Evolutionary conservation across 257 asterid species (phyloP).

Genomic region (Solanum paucissectum): DNA sequence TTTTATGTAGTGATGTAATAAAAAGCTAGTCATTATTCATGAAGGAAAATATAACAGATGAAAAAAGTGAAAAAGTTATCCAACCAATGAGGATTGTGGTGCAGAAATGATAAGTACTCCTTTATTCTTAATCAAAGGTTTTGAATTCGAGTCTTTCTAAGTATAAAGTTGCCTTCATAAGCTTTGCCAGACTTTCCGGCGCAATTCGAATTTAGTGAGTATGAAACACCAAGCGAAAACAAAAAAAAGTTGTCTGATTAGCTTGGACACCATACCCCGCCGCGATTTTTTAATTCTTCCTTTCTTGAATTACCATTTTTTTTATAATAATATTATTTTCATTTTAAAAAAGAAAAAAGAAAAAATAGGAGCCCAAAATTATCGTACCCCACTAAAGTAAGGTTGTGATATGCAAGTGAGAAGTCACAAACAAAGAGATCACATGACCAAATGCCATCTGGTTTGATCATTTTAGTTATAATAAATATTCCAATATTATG

Average conservation of each 20-base stretch:
- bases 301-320: neutral
- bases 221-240: too few relatives aligned
- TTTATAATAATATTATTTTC: too few relatives aligned
- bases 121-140: too few relatives aligned
- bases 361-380: neutral
- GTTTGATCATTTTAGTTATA: neutral
- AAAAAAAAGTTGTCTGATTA: neutral
- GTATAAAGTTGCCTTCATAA: too few relatives aligned
- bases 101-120: neutral
- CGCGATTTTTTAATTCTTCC: neutral
- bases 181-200: too few relatives aligned
- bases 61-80: neutral
- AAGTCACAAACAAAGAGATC: neutral
- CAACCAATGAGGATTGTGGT: neutral
- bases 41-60: neutral
- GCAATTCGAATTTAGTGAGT: too few relatives aligned
- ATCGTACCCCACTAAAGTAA: neutral
- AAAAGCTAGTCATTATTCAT: neutral
- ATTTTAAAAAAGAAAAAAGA: too few relatives aligned
- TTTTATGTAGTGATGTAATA: neutral
- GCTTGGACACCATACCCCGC: neutral
- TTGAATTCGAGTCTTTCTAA: fast-evolving
- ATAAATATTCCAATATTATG: neutral
- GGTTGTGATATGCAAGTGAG: neutral
- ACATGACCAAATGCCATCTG: neutral